Evolutionary conservation across 2,329 filamentous ascomycete species (phyloP).

Genomic region (Magnaporthales sp.): DNA sequence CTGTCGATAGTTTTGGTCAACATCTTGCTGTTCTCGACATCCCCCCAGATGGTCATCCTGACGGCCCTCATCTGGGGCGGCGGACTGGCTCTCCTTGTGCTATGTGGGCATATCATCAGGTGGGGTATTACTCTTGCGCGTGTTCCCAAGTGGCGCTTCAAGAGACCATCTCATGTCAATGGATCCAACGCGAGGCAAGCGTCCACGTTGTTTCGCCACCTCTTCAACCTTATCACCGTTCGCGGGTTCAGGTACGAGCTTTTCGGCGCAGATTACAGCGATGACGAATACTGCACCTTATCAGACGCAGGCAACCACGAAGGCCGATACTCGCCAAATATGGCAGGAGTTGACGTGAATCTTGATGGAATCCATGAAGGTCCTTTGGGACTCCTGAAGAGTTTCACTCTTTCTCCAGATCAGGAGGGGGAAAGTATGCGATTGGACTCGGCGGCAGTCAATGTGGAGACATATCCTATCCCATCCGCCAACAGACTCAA

Average conservation of each 20-base stretch:
- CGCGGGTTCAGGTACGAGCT: slow-evolving; percentile 20
- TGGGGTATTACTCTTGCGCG: slow-evolving; percentile 82
- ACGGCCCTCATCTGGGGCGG: slow-evolving; percentile 80
- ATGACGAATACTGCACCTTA: slow-evolving; percentile 21
- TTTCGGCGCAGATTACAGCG: slow-evolving; percentile 12
- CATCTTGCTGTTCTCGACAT: slow-evolving; percentile 65
- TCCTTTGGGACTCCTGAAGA: not conserved
- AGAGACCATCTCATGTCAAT: slow-evolving; percentile 21
- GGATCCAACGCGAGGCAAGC: slow-evolving; percentile 20
- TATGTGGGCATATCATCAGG: slow-evolving; percentile 64
- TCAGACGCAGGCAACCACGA: slow-evolving; percentile 2
- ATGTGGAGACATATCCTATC: not conserved
- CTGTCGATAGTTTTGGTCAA: slow-evolving; percentile 78
- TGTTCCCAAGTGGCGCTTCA: slow-evolving; percentile 86
- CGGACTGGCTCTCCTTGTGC: slow-evolving; percentile 66
- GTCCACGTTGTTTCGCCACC: slow-evolving; percentile 33
- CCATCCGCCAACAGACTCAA: not conserved
- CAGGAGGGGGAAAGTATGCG: not conserved
- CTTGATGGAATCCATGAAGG: not conserved
- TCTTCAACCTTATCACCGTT: slow-evolving; percentile 26
- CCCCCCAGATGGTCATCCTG: slow-evolving; percentile 76
- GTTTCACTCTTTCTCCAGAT: not conserved
- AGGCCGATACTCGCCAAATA: not conserved
- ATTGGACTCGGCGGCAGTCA: not conserved
- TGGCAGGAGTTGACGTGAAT: not conserved